Percentiles rank a stretch among this genome's conserved stretches.
phyloP scores from a whole-genome alignment of 1,139 yeast genomes.

The Nakaseomyces bracarensis region DNA sequence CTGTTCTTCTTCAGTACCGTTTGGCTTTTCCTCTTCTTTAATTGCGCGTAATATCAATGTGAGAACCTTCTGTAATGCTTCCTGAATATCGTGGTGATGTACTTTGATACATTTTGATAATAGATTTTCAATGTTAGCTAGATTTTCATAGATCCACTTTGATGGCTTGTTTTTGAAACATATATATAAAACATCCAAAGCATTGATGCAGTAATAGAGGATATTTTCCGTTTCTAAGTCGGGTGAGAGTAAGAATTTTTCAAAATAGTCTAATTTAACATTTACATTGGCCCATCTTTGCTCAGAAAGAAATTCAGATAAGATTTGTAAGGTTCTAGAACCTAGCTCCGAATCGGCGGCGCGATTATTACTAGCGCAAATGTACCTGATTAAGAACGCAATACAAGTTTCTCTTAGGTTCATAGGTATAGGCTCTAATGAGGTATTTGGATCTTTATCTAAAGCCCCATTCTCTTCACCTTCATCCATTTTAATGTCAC shows the following conservation, averaged over 20 bases:
- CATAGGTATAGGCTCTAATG: constrained; percentile 47
- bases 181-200: constrained; percentile 82
- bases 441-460: constrained; percentile 13
- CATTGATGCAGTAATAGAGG: constrained; percentile 75
- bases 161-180: constrained; percentile 70
- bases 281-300: constrained; percentile 80
- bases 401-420: constrained; percentile 84
- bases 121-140: constrained; percentile 59
- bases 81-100: constrained; percentile 79
- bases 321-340: constrained; percentile 65
- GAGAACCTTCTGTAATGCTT: constrained; percentile 68
- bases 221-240: constrained; percentile 55
- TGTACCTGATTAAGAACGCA: constrained; percentile 81
- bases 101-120: constrained; percentile 77
- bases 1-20: constrained; percentile 43
- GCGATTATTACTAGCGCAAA: constrained; percentile 79
- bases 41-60: constrained; percentile 58
- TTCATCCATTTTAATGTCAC: constrained; percentile 24
- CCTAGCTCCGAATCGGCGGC: constrained; percentile 82
- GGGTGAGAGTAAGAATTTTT: constrained; percentile 69
- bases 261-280: constrained; percentile 78
- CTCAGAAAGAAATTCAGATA: constrained; percentile 64
- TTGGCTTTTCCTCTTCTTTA: constrained; percentile 32
- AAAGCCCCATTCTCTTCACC: constrained; percentile 6
- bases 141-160: constrained; percentile 67